Evolutionary conservation across 2,329 filamentous ascomycete species (phyloP).

Genomic region (Microdochium trichocladiopsis): DNA sequence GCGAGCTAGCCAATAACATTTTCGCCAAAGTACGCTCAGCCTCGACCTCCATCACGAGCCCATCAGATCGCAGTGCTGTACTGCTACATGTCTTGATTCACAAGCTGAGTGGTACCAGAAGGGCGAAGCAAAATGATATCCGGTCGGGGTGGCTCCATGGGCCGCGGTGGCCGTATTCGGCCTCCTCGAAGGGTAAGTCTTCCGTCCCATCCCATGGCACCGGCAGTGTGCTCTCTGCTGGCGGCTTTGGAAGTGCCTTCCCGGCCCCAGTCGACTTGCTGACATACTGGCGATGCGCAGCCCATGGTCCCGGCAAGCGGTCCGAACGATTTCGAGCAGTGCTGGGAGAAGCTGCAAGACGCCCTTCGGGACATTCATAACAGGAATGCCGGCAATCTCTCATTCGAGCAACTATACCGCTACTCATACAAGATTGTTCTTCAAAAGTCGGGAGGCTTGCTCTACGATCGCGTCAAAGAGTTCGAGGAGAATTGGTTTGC

Average conservation of each 20-base stretch:
- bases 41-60: too few species aligned
- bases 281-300: constrained; percentile 12
- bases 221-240: not conserved
- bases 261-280: constrained; percentile 2
- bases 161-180: constrained; percentile 20
- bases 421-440: constrained; percentile 91
- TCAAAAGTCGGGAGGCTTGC: constrained; percentile 72
- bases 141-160: constrained; percentile 19
- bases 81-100: too few species aligned
- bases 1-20: too few species aligned
- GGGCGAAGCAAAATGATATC: constrained; percentile 18
- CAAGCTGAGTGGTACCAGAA: not conserved
- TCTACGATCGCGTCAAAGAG: constrained; percentile 74
- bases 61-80: too few species aligned
- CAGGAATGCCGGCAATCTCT: constrained; percentile 82
- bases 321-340: constrained; percentile 73
- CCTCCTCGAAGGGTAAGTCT: constrained; percentile 21
- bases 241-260: not conserved
- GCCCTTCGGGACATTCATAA: constrained; percentile 85
- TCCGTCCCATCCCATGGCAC: not conserved
- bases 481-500: constrained; percentile 81
- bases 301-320: constrained; percentile 32
- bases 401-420: constrained; percentile 93
- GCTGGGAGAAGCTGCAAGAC: constrained; percentile 69
- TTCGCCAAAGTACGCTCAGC: too few species aligned